Evolutionary conservation across 805 yeast genomes (phyloP), one percentile per base, ranked within the genome.

Genomic region (Teunomyces funiuensis): DNA sequence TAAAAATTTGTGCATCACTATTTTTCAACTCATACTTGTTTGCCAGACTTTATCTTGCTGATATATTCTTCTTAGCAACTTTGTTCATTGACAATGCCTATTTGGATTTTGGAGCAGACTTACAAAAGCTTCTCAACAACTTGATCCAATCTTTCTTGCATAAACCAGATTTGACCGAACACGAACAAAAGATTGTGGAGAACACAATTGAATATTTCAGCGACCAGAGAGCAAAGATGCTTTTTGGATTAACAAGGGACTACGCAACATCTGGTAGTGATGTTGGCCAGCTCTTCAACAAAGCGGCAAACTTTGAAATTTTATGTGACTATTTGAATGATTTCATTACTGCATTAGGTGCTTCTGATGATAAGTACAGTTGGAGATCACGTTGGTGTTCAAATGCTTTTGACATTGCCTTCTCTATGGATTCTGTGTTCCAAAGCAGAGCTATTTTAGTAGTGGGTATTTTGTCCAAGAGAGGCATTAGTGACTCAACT

Each of bases 341-440:
- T 11, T 73, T 83, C 46, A 73, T 83, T 52, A 70, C 71, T 6
- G 63, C 66, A 18, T 67, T 79, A 31, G 74, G 79, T 11, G 63
- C 72, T 3, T 55, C 66, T 1, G 73, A 71, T 5, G 77, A 75
- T 36, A 68, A 73, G 30, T 65, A 72, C 6, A 66, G 74, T 23
- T 84, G 88, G 83, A 70, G 78, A 47, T 65, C 80, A 5, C 74
- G 82, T 45, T 86, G 88, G 85, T 75, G 77, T 45, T 72, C 83
- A 27, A 74, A 77, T 49, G 76, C 83, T 4, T 67, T 82, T 70
- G 82, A 79, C 47, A 75, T 85, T 14, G 81, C 86, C 0, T 80
- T 82, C 53, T 65, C 68, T 34, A 61, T 69, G 3, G 70, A 72
- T 18, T 77, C 87, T 0, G 74, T 82, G 27, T 69, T 85, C 37